phyloP scores from a whole-genome alignment of 2,329 filamentous ascomycete genomes.

The Anisogramma anomala region DNA sequence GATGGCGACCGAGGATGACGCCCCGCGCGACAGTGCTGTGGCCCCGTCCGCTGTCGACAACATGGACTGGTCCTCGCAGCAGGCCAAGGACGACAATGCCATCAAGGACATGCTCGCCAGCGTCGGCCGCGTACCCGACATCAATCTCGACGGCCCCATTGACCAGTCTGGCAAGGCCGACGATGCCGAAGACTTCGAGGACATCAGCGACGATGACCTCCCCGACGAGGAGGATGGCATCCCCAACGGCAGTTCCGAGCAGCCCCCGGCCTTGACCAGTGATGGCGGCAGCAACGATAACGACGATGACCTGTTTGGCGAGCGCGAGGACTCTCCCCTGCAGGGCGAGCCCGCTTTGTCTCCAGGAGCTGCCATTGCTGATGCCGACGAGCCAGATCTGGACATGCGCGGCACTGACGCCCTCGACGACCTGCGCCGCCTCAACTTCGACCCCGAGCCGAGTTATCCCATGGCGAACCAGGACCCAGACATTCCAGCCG shows the following conservation, averaged over 20 bases:
- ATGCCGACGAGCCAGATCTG: slow-evolving; percentile 20
- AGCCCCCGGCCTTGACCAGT: slow-evolving; percentile 45
- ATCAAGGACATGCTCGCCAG: slow-evolving; percentile 32
- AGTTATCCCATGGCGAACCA: slow-evolving; percentile 38
- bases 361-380: slow-evolving; percentile 30
- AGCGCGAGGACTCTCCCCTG: slow-evolving; percentile 38
- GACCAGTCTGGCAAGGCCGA: slow-evolving; percentile 72
- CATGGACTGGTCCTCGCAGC: slow-evolving; percentile 31
- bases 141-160: slow-evolving; percentile 36
- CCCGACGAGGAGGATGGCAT: slow-evolving; percentile 62
- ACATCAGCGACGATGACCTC: slow-evolving; percentile 87
- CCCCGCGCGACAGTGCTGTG: slow-evolving; percentile 8
- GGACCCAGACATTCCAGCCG: slow-evolving; percentile 53
- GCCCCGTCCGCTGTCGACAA: slow-evolving; percentile 18
- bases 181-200: slow-evolving; percentile 79
- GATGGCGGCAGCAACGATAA: slow-evolving; percentile 46
- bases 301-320: slow-evolving; percentile 58
- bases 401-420: slow-evolving; percentile 24
- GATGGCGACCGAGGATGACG: slow-evolving; percentile 10
- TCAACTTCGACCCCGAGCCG: slow-evolving; percentile 35
- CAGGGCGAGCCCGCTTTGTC: slow-evolving; percentile 33
- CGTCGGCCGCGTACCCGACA: slow-evolving; percentile 25
- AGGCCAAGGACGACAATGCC: slow-evolving; percentile 37
- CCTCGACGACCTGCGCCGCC: slow-evolving; percentile 26
- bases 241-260: slow-evolving; percentile 26